Percentiles rank a stretch among this genome's conserved stretches.
Conservation (phyloP, 331 rosid genomes). For the Arachis monticola region DNA sequence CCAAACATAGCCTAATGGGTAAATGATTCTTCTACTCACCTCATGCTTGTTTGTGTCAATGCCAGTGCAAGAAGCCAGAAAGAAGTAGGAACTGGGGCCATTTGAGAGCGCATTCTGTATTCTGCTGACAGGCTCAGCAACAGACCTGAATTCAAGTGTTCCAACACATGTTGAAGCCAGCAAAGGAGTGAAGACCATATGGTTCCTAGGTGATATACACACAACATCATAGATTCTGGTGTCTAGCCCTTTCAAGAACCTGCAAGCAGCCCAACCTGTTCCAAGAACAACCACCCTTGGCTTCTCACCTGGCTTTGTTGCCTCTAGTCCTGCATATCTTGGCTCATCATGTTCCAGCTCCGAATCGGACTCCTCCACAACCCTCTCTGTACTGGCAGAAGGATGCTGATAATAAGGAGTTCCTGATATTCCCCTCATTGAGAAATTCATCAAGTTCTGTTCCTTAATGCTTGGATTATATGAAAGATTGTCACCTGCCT, state of each 20-base stretch:
- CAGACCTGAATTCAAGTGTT: conserved; percentile 86
- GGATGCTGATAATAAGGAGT: conserved; percentile 53
- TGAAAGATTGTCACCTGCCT: conserved; percentile 40
- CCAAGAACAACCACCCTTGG: conserved; percentile 96
- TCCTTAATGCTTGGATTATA: conserved; percentile 50
- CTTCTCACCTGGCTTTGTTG: conserved; percentile 88
- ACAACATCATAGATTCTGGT: conserved; percentile 74
- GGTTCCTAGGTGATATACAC: conserved; percentile 96
- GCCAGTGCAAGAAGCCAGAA: conserved; percentile 72
- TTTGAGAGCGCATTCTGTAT: conserved; percentile 74
- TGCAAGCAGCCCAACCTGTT: conserved; percentile 94
- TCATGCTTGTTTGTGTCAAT: conserved; percentile 78
- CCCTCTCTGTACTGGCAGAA: conserved; percentile 49
- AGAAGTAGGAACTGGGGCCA: conserved; percentile 71
- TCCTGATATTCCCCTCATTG: conserved; percentile 63
- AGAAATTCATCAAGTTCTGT: conserved; percentile 48
- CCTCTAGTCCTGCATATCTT: conserved; percentile 71
- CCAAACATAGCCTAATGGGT: not conserved
- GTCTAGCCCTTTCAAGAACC: conserved; percentile 86
- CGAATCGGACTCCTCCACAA: conserved; percentile 60
- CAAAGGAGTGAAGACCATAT: conserved; percentile 95
- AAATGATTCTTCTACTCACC: conserved; percentile 47
- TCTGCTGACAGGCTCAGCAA: conserved; percentile 78
- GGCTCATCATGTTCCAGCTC: conserved; percentile 59
- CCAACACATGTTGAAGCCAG: conserved; percentile 97